Evolutionary conservation across 2,329 filamentous ascomycete genomes (phyloP), one percentile per base, ranked within the genome.

Genomic region (Tolypocladium sp.): DNA sequence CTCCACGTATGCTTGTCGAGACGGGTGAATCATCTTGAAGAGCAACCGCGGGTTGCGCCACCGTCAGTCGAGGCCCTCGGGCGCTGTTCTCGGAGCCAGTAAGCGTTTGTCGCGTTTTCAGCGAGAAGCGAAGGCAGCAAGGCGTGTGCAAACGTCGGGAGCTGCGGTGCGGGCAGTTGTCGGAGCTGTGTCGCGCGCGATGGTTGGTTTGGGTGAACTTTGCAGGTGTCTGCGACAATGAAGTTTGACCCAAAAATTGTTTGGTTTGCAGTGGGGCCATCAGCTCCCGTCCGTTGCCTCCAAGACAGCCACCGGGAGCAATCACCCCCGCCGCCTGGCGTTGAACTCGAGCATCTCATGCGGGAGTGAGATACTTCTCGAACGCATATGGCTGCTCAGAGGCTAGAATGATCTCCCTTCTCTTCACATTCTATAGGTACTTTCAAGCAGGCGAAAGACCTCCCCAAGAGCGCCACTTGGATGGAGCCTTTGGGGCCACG

Each of bases 1-100:
- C 80, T 97, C 93, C 64, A 97, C 92, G 74, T 95, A 97, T 49
- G 93, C 93, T 75, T 93, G 89, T 65, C 94, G 85, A 72, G 93
- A 86, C 60, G 93, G 93, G 79, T 97, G 93, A 78, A 96, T 86
- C 77, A 82, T 85, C 64, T 68, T 78, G 74, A 46, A 33, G 53
- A 37, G 44, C 42, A 13, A 15, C 27, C 30, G 44, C 49, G 17
- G 38, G 60, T 37, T 22, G 56, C 33, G 57, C 27, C 46, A 38
- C 49, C 49, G 37, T 37, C 25, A 35, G 20, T 30, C 37, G 56
- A 37, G 56, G 33, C 33, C 41, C 35, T 52, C 44, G 27, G 38
- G 56, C 22, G 27, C n/a, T 33, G 41, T 33, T 13, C 15, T 33
- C 4, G 49, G 49, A 6, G 17, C 7, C 27, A 33, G 27, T 1